Evolutionary conservation across 306 rosid species (phyloP).

Genomic region (Castanea crenata): DNA sequence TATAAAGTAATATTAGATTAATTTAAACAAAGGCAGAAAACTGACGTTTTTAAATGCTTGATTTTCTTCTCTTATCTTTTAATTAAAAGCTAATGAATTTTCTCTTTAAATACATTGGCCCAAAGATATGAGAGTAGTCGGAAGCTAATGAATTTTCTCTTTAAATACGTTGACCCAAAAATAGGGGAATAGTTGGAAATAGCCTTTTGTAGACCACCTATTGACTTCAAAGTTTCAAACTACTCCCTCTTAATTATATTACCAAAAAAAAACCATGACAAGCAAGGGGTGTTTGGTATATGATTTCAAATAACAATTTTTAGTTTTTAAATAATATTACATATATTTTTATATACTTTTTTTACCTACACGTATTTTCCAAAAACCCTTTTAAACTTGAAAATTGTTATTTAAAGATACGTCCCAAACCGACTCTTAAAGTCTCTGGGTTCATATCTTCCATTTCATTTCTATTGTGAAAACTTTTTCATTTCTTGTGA

Average conservation of each 20-base stretch:
- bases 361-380: no score
- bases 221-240: slow-evolving; percentile 4
- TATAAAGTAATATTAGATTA: not conserved
- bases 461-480: not conserved
- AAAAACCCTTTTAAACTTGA: no score
- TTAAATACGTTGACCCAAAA: slow-evolving; percentile 6
- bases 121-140: not conserved
- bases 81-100: slow-evolving; percentile 22
- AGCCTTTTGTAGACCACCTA: not conserved
- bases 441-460: not conserved
- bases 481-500: slow-evolving; percentile 7
- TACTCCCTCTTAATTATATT: not conserved
- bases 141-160: slow-evolving; percentile 12
- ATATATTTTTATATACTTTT: no score
- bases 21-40: not conserved
- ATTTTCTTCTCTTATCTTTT: slow-evolving; percentile 10
- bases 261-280: not conserved
- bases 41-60: slow-evolving; percentile 11
- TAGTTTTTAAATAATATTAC: no score
- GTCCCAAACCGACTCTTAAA: no score
- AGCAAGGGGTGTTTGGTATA: not conserved
- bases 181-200: not conserved
- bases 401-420: no score
- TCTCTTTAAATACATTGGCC: slow-evolving; percentile 3
- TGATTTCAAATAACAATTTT: no score